Conservation (phyloP, 345 rosid genomes). For the Camelina neglecta region DNA sequence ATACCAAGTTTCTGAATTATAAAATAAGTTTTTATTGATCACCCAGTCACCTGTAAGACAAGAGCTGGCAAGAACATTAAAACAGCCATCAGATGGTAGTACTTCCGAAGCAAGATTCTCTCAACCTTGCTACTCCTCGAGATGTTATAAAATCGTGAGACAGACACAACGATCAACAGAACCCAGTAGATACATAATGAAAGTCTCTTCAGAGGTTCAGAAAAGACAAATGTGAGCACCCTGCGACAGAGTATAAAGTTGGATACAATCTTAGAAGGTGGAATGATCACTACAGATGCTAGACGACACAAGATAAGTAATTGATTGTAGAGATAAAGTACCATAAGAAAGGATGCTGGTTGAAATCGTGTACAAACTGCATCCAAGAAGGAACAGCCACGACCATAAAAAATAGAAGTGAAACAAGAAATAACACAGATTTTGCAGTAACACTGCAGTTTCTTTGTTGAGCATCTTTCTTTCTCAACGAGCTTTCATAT, state of each 20-base stretch:
- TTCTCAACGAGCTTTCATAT: slow-evolving; percentile 40
- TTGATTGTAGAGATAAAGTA: slow-evolving; percentile 42
- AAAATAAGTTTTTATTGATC: slow-evolving; percentile 10
- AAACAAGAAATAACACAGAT: slow-evolving; percentile 62
- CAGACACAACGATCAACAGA: slow-evolving; percentile 67
- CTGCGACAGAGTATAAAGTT: slow-evolving; percentile 49
- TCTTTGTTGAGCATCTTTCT: slow-evolving; percentile 41
- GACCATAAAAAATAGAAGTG: slow-evolving; percentile 55
- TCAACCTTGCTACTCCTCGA: slow-evolving; percentile 87
- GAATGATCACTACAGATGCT: neutral
- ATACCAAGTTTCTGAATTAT: neutral
- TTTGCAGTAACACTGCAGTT: slow-evolving; percentile 48
- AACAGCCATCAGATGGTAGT: slow-evolving; percentile 97
- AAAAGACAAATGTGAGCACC: slow-evolving; percentile 72
- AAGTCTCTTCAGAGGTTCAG: slow-evolving; percentile 79
- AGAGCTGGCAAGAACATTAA: slow-evolving; percentile 94
- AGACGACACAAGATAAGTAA: neutral
- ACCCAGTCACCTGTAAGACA: slow-evolving; percentile 77
- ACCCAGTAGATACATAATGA: slow-evolving; percentile 84
- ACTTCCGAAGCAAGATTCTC: slow-evolving; percentile 96
- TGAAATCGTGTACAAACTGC: slow-evolving; percentile 77
- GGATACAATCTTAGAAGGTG: slow-evolving; percentile 31
- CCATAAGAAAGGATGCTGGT: slow-evolving; percentile 83
- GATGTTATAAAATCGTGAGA: slow-evolving; percentile 74
- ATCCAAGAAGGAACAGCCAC: slow-evolving; percentile 78